Evolutionary conservation across 2,329 filamentous ascomycete genomes (phyloP).

Genomic region (Penicillium sclerotigenum): DNA sequence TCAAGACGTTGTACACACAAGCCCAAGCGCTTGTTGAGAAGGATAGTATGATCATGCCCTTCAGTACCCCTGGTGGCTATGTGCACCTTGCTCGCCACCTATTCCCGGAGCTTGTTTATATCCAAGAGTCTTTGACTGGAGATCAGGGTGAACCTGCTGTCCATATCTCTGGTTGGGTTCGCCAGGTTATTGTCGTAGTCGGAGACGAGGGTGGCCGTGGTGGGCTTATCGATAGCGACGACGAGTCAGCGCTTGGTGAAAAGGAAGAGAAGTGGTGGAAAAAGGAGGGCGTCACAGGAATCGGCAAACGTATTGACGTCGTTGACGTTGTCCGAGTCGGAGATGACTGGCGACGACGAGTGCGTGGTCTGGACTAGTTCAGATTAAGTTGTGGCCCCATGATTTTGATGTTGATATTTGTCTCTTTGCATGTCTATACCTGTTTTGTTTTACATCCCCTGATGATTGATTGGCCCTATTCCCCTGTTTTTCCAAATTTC

Average conservation of each 20-base stretch:
- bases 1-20: conserved; percentile 76
- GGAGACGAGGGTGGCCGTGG: conserved; percentile 60
- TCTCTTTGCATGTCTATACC: conserved; percentile 23
- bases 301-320: conserved; percentile 82
- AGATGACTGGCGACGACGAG: conserved; percentile 81
- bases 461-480: conserved; percentile 27
- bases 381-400: neutral
- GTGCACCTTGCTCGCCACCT: conserved; percentile 84
- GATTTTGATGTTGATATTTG: conserved; percentile 27
- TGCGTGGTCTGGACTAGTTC: conserved; percentile 60
- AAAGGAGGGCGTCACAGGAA: conserved; percentile 73
- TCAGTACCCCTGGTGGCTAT: conserved; percentile 77
- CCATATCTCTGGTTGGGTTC: conserved; percentile 62
- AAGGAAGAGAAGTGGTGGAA: conserved; percentile 55
- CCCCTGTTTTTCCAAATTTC: conserved; percentile 13
- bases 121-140: conserved; percentile 80
- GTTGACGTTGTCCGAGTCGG: conserved; percentile 78
- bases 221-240: conserved; percentile 77
- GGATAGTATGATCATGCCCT: conserved; percentile 82
- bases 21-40: conserved; percentile 76
- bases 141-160: conserved; percentile 69
- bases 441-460: conserved; percentile 14
- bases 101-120: conserved; percentile 79
- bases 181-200: conserved; percentile 58
- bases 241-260: conserved; percentile 43